Conservation (phyloP, 2,329 filamentous ascomycete genomes). For the Pseudocercospora vitis region DNA sequence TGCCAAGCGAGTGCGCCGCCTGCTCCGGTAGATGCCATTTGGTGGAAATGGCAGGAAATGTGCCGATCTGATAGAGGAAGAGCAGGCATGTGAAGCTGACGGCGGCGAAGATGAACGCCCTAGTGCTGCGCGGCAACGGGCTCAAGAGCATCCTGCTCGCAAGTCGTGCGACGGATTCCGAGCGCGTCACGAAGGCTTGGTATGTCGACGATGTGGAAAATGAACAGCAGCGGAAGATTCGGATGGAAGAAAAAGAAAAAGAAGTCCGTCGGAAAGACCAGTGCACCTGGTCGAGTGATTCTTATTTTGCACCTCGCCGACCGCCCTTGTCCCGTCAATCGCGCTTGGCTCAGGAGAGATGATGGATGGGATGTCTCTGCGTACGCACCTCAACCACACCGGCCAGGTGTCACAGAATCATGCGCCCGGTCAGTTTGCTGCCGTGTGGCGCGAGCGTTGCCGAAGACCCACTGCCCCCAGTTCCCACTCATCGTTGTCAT, state of each 20-base stretch:
- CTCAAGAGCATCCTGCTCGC: slow-evolving; percentile 12
- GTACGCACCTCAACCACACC: background rate
- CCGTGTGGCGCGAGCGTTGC: background rate
- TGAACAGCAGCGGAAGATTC: background rate
- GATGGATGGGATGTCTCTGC: background rate
- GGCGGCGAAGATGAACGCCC: slow-evolving; percentile 10
- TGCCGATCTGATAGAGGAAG: slow-evolving; percentile 12
- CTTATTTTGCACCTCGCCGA: background rate
- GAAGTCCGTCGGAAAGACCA: background rate
- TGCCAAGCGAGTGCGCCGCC: too few relatives aligned
- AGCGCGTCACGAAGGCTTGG: background rate
- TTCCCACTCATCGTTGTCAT: background rate
- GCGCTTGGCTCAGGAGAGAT: slow-evolving; percentile 2
- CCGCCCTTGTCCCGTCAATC: background rate
- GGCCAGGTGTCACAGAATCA: background rate
- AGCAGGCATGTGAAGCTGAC: slow-evolving; percentile 10
- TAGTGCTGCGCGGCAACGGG: slow-evolving; percentile 18
- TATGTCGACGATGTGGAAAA: background rate
- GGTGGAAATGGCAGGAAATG: slow-evolving; percentile 1
- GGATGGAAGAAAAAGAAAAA: background rate
- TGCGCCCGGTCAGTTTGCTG: background rate
- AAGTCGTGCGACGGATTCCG: background rate
- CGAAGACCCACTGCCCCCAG: background rate
- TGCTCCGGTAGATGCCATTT: slow-evolving; percentile 14
- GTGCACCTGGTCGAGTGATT: slow-evolving; percentile 4